phyloP scores from a whole-genome alignment of 441 rosid species.

The Croton laevigatus region DNA sequence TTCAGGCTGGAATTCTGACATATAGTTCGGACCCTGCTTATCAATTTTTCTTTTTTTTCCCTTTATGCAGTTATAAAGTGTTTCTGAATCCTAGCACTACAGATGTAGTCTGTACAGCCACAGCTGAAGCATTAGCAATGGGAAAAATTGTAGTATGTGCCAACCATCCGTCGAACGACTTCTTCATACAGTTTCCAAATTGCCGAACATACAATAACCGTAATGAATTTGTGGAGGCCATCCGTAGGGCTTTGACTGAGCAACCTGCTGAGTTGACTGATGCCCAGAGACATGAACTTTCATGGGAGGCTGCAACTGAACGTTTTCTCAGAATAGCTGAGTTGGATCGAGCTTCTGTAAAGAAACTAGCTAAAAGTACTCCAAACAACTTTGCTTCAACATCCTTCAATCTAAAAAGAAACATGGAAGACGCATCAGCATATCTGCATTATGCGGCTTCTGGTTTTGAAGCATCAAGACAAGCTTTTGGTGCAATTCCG shows the following conservation, averaged over 20 bases:
- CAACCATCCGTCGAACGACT: conserved; percentile 79
- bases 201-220: conserved; percentile 53
- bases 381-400: conserved; percentile 45
- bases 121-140: conserved; percentile 98
- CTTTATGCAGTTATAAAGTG: conserved; percentile 66
- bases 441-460: conserved; percentile 64
- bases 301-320: conserved; percentile 95
- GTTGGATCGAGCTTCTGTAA: conserved; percentile 35
- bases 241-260: conserved; percentile 55
- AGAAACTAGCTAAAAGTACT: conserved; percentile 22
- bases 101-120: conserved; percentile 95
- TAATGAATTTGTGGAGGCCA: conserved; percentile 55
- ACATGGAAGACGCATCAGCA: conserved; percentile 73
- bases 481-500: conserved; percentile 88
- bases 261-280: conserved; percentile 64
- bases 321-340: conserved; percentile 63
- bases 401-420: conserved; percentile 44
- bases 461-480: conserved; percentile 71
- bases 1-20: background rate
- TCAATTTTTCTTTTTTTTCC: conserved; percentile 6
- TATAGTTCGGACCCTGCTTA: background rate
- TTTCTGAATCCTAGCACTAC: conserved; percentile 98
- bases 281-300: conserved; percentile 60
- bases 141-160: conserved; percentile 85
- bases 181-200: conserved; percentile 91